These are phyloP conservation scores for Phytophthora citricola DNA, from an alignment of 352 stramenopile species.

Conservation along the genomic window DNA sequence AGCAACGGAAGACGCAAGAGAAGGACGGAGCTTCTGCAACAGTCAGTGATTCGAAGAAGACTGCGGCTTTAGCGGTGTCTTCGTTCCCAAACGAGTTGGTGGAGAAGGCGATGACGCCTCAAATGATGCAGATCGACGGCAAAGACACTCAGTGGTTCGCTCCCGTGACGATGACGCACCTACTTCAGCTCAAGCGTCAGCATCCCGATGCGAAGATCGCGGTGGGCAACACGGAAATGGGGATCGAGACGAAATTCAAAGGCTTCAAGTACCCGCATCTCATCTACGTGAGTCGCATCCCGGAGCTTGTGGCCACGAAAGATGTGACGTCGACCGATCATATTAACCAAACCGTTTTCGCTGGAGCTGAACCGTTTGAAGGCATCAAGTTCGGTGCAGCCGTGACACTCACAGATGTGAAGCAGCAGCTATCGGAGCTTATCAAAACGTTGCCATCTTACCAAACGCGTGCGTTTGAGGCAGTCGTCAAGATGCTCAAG, in stretches of 20 bases:
- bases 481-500: constrained; percentile 92
- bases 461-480: constrained; percentile 59
- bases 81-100: constrained; percentile 73
- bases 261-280: constrained; percentile 76
- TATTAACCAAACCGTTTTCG: constrained; percentile 64
- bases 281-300: constrained; percentile 76
- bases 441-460: constrained; percentile 45
- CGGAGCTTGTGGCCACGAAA: constrained; percentile 60
- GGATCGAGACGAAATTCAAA: constrained; percentile 97
- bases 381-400: constrained; percentile 86
- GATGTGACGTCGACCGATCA: constrained; percentile 43
- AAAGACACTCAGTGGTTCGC: constrained; percentile 92
- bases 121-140: constrained; percentile 75
- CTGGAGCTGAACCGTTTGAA: constrained; percentile 48
- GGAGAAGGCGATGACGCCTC: constrained; percentile 53
- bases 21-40: constrained; percentile 15
- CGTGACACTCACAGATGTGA: constrained; percentile 77
- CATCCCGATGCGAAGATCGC: constrained; percentile 92
- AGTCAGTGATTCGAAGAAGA: constrained; percentile 29
- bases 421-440: constrained; percentile 57
- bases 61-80: constrained; percentile 15
- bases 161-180: constrained; percentile 87
- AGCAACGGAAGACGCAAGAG: constrained; percentile 44
- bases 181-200: constrained; percentile 90
- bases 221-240: constrained; percentile 97